phyloP scores from a whole-genome alignment of 768 basidiomycete species.

The Rhodosporidiobolus sp. region DNA sequence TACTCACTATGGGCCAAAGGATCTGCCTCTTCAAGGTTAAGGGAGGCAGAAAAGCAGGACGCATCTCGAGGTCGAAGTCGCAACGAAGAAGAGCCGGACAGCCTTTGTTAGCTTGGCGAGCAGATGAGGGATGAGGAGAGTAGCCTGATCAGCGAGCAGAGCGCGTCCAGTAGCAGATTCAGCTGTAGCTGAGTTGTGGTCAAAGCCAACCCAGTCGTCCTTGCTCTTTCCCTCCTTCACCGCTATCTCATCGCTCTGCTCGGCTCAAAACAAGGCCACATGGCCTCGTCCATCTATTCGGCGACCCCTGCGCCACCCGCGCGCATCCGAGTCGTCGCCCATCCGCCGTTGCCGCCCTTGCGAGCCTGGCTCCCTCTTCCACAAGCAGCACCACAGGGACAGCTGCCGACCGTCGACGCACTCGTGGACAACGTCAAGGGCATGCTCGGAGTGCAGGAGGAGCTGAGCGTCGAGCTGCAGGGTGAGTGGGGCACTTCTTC shows the following conservation, averaged over 20 bases:
- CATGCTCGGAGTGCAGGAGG: neutral
- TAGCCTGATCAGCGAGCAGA: no score
- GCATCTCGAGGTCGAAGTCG: no score
- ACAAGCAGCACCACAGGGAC: neutral
- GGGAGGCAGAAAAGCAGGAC: no score
- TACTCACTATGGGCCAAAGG: no score
- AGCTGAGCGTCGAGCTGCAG: conserved; percentile 22
- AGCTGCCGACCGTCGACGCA: conserved; percentile 4
- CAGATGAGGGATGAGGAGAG: no score
- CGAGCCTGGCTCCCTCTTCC: conserved; percentile 36
- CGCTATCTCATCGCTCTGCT: neutral
- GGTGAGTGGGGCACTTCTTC: neutral
- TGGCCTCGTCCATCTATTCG: conserved; percentile 11
- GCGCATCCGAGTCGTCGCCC: conserved; percentile 29
- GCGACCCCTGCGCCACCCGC: conserved; percentile 22
- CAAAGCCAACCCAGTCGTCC: neutral
- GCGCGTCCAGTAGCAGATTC: no score
- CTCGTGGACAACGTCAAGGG: neutral
- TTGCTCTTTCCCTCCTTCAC: neutral
- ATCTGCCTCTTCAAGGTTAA: no score
- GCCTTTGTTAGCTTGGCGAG: no score
- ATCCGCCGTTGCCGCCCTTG: conserved; percentile 24
- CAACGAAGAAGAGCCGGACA: no score
- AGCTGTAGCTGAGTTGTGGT: no score
- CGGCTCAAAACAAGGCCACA: neutral